Percentiles rank a stretch among this genome's conserved stretches.
phyloP scores from a whole-genome alignment of 1,284 basidiomycete species.

The Melampsora americana region DNA sequence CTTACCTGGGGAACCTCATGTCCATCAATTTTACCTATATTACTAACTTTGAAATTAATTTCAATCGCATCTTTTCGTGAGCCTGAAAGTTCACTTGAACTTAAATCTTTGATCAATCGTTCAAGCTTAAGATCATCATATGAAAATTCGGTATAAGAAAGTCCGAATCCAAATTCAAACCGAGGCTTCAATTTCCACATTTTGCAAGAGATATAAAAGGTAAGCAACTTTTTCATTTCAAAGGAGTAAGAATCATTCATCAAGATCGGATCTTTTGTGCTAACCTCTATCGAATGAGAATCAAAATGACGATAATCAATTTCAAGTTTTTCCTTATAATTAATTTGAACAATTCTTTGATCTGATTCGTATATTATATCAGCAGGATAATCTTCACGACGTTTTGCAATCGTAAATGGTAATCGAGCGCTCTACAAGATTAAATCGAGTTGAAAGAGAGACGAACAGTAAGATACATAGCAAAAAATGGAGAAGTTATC shows the following conservation, averaged over 20 bases:
- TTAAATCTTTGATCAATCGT: background rate
- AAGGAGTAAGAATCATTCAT: background rate
- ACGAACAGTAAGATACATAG: background rate
- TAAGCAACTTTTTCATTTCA: background rate
- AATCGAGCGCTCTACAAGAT: constrained; percentile 44
- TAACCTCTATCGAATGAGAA: constrained; percentile 33
- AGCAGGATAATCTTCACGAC: constrained; percentile 38
- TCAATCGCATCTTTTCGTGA: background rate
- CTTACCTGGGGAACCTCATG: constrained; percentile 39
- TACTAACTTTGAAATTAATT: constrained; percentile 22
- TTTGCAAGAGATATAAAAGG: too few relatives aligned
- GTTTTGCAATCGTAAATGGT: constrained; percentile 45
- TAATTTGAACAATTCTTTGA: constrained; percentile 28
- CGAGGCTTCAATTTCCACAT: background rate
- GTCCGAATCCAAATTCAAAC: constrained; percentile 43
- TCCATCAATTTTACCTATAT: constrained; percentile 6
- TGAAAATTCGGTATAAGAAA: constrained; percentile 42
- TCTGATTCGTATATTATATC: constrained; percentile 28
- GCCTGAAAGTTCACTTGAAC: background rate
- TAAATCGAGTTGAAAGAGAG: background rate
- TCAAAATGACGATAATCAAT: constrained; percentile 47
- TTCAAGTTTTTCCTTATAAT: constrained; percentile 36
- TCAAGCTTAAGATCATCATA: background rate
- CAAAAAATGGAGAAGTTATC: too few relatives aligned
- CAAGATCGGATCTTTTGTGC: background rate